Evolutionary conservation across 1,284 basidiomycete genomes (phyloP), one percentile per base, ranked within the genome.

Genomic region (Mycena sp.): DNA sequence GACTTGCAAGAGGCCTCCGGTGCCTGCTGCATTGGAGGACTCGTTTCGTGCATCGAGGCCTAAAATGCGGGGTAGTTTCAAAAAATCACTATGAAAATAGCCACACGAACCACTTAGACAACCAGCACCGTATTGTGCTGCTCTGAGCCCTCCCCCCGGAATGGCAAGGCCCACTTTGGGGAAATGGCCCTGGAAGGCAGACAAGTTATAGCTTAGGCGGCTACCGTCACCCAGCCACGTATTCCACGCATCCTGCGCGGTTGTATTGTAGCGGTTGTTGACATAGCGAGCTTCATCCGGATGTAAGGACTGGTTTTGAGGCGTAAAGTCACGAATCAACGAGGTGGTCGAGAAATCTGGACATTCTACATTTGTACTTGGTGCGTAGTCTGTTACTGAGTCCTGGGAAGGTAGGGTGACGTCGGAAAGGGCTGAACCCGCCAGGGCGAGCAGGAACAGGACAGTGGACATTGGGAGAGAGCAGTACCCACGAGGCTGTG

Each of bases 1-100:
- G 28, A 88, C 85, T 71, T 91, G 89, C 40, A 90, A 75, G 1
- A 91, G 73, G 3, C 90, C 90, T 4, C 88, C 90, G 0, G 88
- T 89, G 6, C 88, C 88, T 3, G 75, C 79, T 2, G 74, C 68
- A 68, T 83, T 84, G 17, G 88, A 78, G n/a, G 83, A 79, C 1
- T 74, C 71, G 64, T 91, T 88, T 26, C 89, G 77, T 2, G 80
- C 81, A 72, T 91, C 90, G 19, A 91, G 75, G 0, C 78, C 63
- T 59, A 37, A n/a, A 51, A n/a, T n/a, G 49, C 6, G 41, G 43
- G 26, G 35, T 35, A 23, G 35, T 11, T 19, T 12, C 6, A 9
- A 26, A 65, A n/a, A n/a, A n/a, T n/a, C n/a, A n/a, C n/a, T 6
- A 3, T 29, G n/a, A 49, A 9, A 38, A 23, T 4, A 23, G 1